Conservation (phyloP, 2,329 filamentous ascomycete species). For the Botrytis galanthina region DNA sequence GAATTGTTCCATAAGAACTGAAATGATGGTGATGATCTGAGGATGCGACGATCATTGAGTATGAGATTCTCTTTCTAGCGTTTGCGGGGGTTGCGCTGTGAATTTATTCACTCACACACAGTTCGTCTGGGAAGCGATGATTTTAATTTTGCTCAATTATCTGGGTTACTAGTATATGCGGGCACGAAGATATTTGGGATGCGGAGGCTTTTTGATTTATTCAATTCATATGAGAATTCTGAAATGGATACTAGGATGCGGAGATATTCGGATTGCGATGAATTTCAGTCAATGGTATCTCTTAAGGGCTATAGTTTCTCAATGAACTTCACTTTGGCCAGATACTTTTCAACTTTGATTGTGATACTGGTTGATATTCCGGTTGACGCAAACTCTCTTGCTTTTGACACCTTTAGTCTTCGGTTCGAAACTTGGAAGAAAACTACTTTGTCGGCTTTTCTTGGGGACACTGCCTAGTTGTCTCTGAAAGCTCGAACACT, state of each 20-base stretch:
- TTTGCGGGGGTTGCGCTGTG: background rate
- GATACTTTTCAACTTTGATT: background rate
- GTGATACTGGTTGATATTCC: background rate
- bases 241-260: background rate
- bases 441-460: background rate
- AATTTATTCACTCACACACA: background rate
- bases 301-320: background rate
- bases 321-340: background rate
- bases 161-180: background rate
- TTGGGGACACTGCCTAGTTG: background rate
- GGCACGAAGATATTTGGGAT: background rate
- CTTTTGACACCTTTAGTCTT: background rate
- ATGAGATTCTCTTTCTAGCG: background rate
- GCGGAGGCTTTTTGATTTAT: background rate
- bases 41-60: background rate
- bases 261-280: background rate
- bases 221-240: background rate
- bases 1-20: background rate
- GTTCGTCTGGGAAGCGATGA: background rate
- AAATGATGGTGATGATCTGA: background rate
- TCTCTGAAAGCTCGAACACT: background rate
- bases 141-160: background rate
- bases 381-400: background rate
- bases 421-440: background rate
- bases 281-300: background rate